Evolutionary conservation across 2,329 filamentous ascomycete genomes (phyloP).

Genomic region (Colletotrichum cuscutae): DNA sequence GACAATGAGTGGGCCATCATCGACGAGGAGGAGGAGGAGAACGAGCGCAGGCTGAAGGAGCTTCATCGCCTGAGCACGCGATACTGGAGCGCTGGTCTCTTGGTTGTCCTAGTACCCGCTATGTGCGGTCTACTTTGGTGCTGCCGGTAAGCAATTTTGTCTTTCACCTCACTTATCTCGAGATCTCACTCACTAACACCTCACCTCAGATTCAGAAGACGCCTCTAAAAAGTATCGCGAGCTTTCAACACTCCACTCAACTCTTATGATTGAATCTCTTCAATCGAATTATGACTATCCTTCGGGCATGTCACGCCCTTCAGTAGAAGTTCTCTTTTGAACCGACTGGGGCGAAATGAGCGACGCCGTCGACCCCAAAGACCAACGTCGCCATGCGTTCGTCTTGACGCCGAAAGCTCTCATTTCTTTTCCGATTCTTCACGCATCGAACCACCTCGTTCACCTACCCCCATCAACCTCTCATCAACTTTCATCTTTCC

Average conservation of each 20-base stretch:
- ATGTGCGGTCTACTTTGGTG: constrained; percentile 23
- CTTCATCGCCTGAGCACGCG: constrained; percentile 2
- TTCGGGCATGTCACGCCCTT: background rate
- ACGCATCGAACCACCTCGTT: background rate
- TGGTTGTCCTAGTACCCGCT: constrained; percentile 24
- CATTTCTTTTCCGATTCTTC: background rate
- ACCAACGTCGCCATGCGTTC: background rate
- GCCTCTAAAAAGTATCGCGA: background rate
- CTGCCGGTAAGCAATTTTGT: background rate
- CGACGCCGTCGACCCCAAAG: background rate
- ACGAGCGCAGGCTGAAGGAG: constrained; percentile 2
- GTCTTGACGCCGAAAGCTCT: background rate
- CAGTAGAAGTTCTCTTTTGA: background rate
- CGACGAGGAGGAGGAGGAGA: constrained; percentile 32
- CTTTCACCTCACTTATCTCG: background rate
- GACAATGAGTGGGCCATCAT: constrained; percentile 35
- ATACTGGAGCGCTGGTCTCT: constrained; percentile 19
- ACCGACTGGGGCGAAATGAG: background rate
- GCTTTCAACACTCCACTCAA: background rate
- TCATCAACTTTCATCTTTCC: background rate
- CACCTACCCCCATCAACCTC: background rate
- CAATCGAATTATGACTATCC: background rate
- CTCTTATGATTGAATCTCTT: background rate
- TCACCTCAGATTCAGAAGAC: background rate
- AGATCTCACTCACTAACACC: background rate